Evolutionary conservation across 2,329 filamentous ascomycete genomes (phyloP).

Genomic region (Colletotrichum plurivorum): DNA sequence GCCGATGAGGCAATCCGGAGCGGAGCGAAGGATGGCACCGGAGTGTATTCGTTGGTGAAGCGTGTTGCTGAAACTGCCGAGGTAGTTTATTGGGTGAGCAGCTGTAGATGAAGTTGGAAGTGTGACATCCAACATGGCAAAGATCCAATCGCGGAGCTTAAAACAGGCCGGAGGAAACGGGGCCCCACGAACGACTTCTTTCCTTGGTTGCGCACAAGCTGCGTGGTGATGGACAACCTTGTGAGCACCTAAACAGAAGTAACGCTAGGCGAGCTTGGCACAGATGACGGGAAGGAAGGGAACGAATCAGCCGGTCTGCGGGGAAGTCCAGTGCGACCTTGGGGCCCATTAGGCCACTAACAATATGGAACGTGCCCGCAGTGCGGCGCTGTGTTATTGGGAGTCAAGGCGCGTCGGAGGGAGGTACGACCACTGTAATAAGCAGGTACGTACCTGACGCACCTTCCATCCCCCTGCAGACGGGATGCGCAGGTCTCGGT

Average conservation of each 20-base stretch:
- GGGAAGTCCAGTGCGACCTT: slow-evolving; percentile 39
- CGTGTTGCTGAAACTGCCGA: slow-evolving; percentile 34
- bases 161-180: slow-evolving; percentile 15
- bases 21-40: background rate
- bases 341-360: slow-evolving; percentile 11
- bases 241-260: too few relatives aligned
- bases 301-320: slow-evolving; percentile 23
- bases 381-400: slow-evolving; percentile 21
- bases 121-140: slow-evolving; percentile 12
- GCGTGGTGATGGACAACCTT: too few relatives aligned
- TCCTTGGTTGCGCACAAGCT: background rate
- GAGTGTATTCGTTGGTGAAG: slow-evolving; percentile 14
- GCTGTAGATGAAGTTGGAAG: slow-evolving; percentile 15
- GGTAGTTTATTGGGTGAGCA: slow-evolving; percentile 19
- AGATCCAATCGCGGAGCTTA: slow-evolving; percentile 20
- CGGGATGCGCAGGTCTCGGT: slow-evolving; percentile 12
- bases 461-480: slow-evolving; percentile 22
- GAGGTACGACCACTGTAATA: background rate
- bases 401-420: slow-evolving; percentile 20
- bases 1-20: background rate
- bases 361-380: slow-evolving; percentile 4
- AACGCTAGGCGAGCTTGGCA: slow-evolving; percentile 29
- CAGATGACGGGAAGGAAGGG: slow-evolving; percentile 16
- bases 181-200: slow-evolving; percentile 24
- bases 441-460: too few relatives aligned